Percentiles rank a stretch among this genome's conserved stretches.
phyloP scores from a whole-genome alignment of 495 filamentous ascomycete species.

The Aspergillus ellipticus region DNA sequence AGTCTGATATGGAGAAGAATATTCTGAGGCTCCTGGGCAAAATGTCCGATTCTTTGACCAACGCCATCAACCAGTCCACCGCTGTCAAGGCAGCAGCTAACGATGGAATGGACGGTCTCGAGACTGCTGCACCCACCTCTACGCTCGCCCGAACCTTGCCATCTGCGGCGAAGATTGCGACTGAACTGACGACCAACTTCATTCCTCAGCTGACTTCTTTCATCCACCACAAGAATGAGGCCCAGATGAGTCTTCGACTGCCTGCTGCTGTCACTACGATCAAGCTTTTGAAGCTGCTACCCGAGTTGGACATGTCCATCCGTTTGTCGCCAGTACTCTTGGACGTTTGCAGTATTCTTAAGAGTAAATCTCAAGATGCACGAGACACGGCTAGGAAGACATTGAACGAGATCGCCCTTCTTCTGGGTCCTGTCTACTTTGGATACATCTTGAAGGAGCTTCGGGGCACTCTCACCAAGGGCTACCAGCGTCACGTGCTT shows the following conservation, averaged over 20 bases:
- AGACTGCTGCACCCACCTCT: constrained; percentile 27
- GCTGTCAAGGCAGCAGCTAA: constrained; percentile 29
- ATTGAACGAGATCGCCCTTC: constrained; percentile 70
- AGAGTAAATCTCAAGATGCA: constrained; percentile 82
- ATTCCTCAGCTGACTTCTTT: constrained; percentile 73
- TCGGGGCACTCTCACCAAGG: constrained; percentile 70
- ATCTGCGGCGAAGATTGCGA: constrained; percentile 61
- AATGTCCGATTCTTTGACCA: constrained; percentile 69
- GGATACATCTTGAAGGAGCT: constrained; percentile 93
- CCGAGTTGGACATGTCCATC: constrained; percentile 62
- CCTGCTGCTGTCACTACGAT: constrained; percentile 82
- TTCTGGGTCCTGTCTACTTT: constrained; percentile 79
- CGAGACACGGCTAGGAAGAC: constrained; percentile 88
- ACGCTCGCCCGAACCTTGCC: constrained; percentile 65
- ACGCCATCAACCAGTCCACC: constrained; percentile 44
- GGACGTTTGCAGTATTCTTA: constrained; percentile 87
- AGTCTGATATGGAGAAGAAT: constrained; percentile 80
- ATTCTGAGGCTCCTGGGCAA: constrained; percentile 76
- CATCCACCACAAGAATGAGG: constrained; percentile 90
- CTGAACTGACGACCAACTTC: constrained; percentile 70
- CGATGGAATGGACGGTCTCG: constrained; percentile 29
- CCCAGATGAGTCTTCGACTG: constrained; percentile 84
- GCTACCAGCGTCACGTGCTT: constrained; percentile 92
- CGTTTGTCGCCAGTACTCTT: constrained; percentile 78
- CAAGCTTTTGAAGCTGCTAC: constrained; percentile 78